Base-by-base conservation (phyloP, 1,284 basidiomycete genomes). In the Trametes sp. region DNA sequence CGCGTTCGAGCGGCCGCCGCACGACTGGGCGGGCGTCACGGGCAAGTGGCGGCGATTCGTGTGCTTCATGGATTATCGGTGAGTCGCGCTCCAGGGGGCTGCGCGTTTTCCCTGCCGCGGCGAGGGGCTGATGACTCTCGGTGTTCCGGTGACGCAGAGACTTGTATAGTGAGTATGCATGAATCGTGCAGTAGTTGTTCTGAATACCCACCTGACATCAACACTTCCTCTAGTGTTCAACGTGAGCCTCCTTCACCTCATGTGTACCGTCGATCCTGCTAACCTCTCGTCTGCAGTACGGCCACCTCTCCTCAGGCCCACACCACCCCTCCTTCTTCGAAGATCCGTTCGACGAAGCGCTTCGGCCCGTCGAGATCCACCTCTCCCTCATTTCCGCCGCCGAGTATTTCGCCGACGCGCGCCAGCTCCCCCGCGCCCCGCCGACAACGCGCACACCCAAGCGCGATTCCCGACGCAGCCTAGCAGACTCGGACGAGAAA, bases 11-110 rank as follows among this genome's bases (percentile, higher is more conserved):
- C 73, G 75, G 33, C 60, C 70, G 48, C 68, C 75, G 23, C 67
- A 72, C 35, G 88, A 90, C 72, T 91, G 89, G 89, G 88, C 88
- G 29, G 88, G 88, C 13, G 82, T 90, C 4, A 84, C 87, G 72
- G 89, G 88, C 71, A 82, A 80, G 19, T 92, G 89, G 89, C 79
- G 83, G 67, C 78, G 89, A 73, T 85, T 87, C 64, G 85, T 90
- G 16, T 89, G 84, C 61, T 91, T 89, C 68, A 87, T 90, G 87
- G 89, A 91, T 75, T 89, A 90, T 74, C 81, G 87, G 88, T 89
- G 65, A 49, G 82, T 61, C 0, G 2, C 21, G 11, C 21, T 24
- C 21, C 31, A 3, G 49, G 19, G 51, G n/a, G 16, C 13, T 41
- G 16, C 26, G 29, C n/a, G n/a, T n/a, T n/a, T n/a, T n/a, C n/a